Evolutionary conservation across 257 asterid genomes (phyloP), one percentile per base, ranked within the genome.

Genomic region (Forsythia suspensa): DNA sequence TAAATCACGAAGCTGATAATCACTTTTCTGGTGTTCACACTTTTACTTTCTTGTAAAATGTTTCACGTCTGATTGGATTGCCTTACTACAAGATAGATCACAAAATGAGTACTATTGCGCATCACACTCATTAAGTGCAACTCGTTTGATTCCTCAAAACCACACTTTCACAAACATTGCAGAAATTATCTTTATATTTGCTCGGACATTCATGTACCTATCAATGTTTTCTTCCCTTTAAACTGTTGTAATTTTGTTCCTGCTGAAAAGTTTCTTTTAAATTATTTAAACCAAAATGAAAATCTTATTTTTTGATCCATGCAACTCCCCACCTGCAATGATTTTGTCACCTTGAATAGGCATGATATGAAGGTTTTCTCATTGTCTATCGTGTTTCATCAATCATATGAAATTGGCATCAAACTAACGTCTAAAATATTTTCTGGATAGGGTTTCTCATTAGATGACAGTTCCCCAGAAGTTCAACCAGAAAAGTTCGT

Each of bases 401-500:
- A 18, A 77, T 75, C 75, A 67, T 68, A 5, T 7, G 52, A 40
- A 40, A 44, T 57, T 55, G 70, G 44, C 76, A 57, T 40, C 61
- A 37, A 20, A 44, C 55, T 29, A 52, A 79, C 46, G 15, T 65
- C 43, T 15, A 65, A 72, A 21, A 34, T 70, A 84, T 52, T 76
- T 71, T 51, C 73, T 85, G 74, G 80, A 63, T 86, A 94, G 98
- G 98, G 98, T 16, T 91, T 91, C 84, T 86, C 97, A 24, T 85
- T 94, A 76, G 97, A 92, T 71, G 88, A 84, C 59, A 82, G 76
- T 75, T 69, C 87, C 52, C 74, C 86, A 24, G 43, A 77, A 75
- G 86, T 76, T 52, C 92, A 90, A 82, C 90, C 93, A n/a, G 97
- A 94, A 84, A 91, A 90, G 82, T 91, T 92, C 79, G 96, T 82